These are phyloP conservation scores for Pichia sp. DNA, from an alignment of 1,139 yeast species.

Conservation along the genomic window DNA sequence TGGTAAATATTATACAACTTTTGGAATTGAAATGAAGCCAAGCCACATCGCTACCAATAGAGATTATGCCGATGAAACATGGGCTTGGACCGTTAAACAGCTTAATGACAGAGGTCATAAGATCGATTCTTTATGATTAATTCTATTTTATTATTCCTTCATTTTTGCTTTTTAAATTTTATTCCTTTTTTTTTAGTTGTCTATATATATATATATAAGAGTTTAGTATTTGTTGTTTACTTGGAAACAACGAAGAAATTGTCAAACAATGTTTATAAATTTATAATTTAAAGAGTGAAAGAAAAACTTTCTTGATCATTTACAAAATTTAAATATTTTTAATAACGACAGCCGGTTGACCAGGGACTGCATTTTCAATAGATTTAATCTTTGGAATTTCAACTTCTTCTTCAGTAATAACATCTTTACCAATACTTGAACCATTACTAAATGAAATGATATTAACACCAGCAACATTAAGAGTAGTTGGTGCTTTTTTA, in stretches of 20 bases:
- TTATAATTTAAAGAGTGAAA: background rate
- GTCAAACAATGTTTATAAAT: too few species aligned
- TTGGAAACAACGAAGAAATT: too few species aligned
- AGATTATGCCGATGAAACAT: conserved; percentile 61
- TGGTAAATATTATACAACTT: conserved; percentile 62
- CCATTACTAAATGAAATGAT: conserved; percentile 55
- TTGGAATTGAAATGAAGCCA: conserved; percentile 50
- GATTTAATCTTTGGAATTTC: conserved; percentile 63
- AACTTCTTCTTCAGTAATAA: conserved; percentile 64
- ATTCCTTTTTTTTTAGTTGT: background rate
- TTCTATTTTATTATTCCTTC: background rate
- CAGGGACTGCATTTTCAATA: conserved; percentile 83
- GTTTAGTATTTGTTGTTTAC: too few species aligned
- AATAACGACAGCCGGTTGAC: conserved; percentile 81
- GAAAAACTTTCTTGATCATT: background rate
- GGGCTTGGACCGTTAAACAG: conserved; percentile 78
- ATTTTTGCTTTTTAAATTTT: background rate
- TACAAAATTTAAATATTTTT: conserved; percentile 36
- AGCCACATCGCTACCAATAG: conserved; percentile 53
- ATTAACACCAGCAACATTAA: conserved; percentile 52
- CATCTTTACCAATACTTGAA: conserved; percentile 52
- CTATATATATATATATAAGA: too few species aligned
- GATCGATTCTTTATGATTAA: conserved; percentile 23
- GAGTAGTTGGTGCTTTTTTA: conserved; percentile 59
- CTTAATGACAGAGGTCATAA: conserved; percentile 44